Percentiles rank a stretch among this genome's conserved stretches.
phyloP scores from a whole-genome alignment of 129 eudicot genomes.

The Flaveria trinervia region DNA sequence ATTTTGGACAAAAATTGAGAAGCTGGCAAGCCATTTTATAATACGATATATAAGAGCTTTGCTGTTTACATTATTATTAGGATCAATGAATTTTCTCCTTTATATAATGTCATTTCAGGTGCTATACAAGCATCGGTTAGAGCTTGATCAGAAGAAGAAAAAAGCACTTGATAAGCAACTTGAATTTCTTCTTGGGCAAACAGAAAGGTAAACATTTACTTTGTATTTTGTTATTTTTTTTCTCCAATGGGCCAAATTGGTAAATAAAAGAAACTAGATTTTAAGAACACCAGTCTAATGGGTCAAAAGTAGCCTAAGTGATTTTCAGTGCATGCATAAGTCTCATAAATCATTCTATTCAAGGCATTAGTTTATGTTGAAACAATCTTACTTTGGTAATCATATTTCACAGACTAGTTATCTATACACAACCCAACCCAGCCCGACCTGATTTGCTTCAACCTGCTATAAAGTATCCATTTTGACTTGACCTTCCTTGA shows the following conservation, averaged over 20 bases:
- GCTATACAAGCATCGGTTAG: constrained; percentile 90
- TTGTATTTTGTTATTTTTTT: not conserved
- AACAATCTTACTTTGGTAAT: not conserved
- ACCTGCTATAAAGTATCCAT: not conserved
- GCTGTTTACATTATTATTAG: not conserved
- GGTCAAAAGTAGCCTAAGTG: not conserved
- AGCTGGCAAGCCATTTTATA: constrained; percentile 70
- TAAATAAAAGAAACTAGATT: not conserved
- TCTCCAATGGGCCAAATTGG: not conserved
- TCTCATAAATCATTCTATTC: not conserved
- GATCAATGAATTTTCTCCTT: constrained; percentile 13
- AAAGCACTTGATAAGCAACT: constrained; percentile 95
- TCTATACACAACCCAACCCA: not conserved
- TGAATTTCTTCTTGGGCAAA: constrained; percentile 95
- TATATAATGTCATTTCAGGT: constrained; percentile 52
- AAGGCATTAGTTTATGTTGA: not conserved
- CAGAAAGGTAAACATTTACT: constrained; percentile 65
- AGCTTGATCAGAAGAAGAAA: constrained; percentile 92
- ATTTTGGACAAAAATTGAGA: constrained; percentile 96
- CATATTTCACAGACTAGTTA: not conserved
- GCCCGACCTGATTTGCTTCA: not conserved
- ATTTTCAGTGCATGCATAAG: not conserved
- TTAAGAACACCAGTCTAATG: not conserved
- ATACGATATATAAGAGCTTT: not conserved
- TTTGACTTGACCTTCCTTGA: not conserved